These are phyloP conservation scores for Penicilliopsis zonata DNA, from an alignment of 495 filamentous ascomycete genomes.

Conservation along the genomic window DNA sequence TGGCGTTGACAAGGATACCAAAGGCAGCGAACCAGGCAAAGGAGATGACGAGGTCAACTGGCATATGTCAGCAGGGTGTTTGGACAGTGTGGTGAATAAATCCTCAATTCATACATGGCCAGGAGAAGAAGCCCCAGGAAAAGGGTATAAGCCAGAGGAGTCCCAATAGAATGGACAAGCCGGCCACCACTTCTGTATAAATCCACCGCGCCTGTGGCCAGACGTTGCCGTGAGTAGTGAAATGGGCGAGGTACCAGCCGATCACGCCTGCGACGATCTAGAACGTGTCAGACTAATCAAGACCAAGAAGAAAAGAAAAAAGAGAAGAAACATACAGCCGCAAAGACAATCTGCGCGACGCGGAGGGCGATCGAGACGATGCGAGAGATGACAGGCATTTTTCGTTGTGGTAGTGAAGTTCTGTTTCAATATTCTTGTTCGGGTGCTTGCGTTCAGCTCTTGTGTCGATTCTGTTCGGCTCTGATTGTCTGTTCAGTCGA, in stretches of 20 bases:
- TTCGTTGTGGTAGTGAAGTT: constrained; percentile 7
- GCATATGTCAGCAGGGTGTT: constrained; percentile 3
- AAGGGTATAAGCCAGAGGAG: constrained; percentile 46
- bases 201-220: constrained; percentile 41
- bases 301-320: too few relatives aligned
- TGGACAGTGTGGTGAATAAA: not conserved
- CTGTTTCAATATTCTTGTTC: too few relatives aligned
- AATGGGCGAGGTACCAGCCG: constrained; percentile 36
- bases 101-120: constrained; percentile 20
- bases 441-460: too few relatives aligned
- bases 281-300: too few relatives aligned
- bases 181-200: constrained; percentile 49
- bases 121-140: constrained; percentile 30
- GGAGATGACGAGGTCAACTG: constrained; percentile 46
- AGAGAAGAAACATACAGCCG: constrained; percentile 16
- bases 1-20: constrained; percentile 46
- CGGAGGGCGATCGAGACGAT: constrained; percentile 37
- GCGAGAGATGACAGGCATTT: constrained; percentile 39
- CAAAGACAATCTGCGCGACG: constrained; percentile 30
- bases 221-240: constrained; percentile 12
- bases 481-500: too few relatives aligned
- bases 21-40: constrained; percentile 54
- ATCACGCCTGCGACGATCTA: constrained; percentile 46
- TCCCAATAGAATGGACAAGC: constrained; percentile 36
- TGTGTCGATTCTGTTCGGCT: too few relatives aligned